Percentiles rank a stretch among this genome's conserved stretches.
Conservation (phyloP, 495 filamentous ascomycete species). For the Lophium mytilinum region DNA sequence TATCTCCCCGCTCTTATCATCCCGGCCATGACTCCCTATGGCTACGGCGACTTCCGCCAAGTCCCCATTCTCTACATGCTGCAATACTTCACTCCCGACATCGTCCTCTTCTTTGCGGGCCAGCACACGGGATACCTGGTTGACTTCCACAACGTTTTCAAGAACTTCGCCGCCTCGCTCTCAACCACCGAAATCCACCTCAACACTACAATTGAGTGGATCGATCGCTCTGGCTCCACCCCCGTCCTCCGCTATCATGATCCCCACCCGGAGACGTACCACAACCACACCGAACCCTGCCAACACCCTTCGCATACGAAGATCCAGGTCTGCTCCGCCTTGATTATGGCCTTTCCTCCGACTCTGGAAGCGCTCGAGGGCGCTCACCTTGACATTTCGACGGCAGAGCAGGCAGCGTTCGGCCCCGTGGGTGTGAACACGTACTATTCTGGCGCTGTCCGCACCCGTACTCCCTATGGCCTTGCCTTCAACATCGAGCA, state of each 20-base stretch:
- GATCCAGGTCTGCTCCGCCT: constrained; percentile 15
- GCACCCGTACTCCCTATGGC: constrained; percentile 12
- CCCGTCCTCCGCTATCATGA: constrained; percentile 35
- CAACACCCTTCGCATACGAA: too few species aligned
- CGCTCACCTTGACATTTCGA: constrained; percentile 14
- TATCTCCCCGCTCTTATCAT: constrained; percentile 15
- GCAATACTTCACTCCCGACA: constrained; percentile 23
- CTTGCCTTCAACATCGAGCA: constrained; percentile 13
- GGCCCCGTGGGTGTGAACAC: constrained; percentile 15
- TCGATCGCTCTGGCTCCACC: constrained; percentile 26
- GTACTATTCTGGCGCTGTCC: constrained; percentile 20
- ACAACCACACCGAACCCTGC: too few species aligned
- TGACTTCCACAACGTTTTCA: neutral
- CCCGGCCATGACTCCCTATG: constrained; percentile 20
- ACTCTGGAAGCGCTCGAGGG: constrained; percentile 18
- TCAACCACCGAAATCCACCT: constrained; percentile 10
- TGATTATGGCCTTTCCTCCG: constrained; percentile 22
- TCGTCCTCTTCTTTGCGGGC: constrained; percentile 20
- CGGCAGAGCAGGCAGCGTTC: constrained; percentile 16
- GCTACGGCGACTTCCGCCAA: constrained; percentile 20
- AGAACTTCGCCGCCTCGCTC: neutral
- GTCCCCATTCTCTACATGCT: constrained; percentile 24
- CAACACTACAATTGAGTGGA: constrained; percentile 9
- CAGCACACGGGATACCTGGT: constrained; percentile 19
- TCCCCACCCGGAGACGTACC: neutral